These are phyloP conservation scores for Zygotorulaspora mrakii DNA, from an alignment of 1,139 yeast species.

Conservation along the genomic window DNA sequence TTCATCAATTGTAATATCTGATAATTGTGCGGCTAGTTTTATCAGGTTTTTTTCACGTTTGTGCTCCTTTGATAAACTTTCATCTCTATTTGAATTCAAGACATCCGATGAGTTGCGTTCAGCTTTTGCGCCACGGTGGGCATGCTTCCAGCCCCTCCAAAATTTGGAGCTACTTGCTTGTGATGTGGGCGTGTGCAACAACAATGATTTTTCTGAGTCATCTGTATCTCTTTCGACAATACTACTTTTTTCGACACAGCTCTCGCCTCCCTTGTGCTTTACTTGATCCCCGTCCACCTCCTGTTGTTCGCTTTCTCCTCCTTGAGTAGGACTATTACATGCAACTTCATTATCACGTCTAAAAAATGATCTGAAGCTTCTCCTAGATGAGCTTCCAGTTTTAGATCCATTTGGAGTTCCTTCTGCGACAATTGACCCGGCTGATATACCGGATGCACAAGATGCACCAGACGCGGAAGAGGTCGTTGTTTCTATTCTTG, in stretches of 20 bases:
- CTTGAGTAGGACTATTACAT: not conserved
- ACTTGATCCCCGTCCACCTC: not conserved
- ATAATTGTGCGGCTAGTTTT: constrained; percentile 14
- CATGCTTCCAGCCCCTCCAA: constrained; percentile 21
- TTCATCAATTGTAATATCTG: constrained; percentile 4
- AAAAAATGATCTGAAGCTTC: constrained; percentile 19
- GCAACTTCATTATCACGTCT: constrained; percentile 9
- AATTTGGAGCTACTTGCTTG: constrained; percentile 13
- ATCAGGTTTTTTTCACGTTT: constrained; percentile 18
- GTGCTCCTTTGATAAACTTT: constrained; percentile 13
- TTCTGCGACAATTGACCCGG: constrained; percentile 12
- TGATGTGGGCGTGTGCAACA: constrained; percentile 2
- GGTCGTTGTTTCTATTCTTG: constrained; percentile 1
- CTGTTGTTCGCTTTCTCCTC: not conserved
- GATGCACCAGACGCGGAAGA: constrained; percentile 2
- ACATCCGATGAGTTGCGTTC: constrained; percentile 3
- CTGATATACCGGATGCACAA: not conserved
- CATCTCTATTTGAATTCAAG: constrained; percentile 3
- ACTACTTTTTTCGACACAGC: constrained; percentile 1
- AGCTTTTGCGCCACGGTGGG: constrained; percentile 1
- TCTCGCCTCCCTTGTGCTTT: not conserved
- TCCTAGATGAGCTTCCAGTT: constrained; percentile 18
- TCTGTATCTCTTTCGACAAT: not conserved
- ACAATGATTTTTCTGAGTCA: too few relatives aligned
- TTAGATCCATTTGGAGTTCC: constrained; percentile 15